Percentiles rank a stretch among this genome's conserved stretches.
These are phyloP conservation scores for Apophysomyces sp. DNA, from an alignment of 371 early-diverging fungal species.

Conservation along the genomic window DNA sequence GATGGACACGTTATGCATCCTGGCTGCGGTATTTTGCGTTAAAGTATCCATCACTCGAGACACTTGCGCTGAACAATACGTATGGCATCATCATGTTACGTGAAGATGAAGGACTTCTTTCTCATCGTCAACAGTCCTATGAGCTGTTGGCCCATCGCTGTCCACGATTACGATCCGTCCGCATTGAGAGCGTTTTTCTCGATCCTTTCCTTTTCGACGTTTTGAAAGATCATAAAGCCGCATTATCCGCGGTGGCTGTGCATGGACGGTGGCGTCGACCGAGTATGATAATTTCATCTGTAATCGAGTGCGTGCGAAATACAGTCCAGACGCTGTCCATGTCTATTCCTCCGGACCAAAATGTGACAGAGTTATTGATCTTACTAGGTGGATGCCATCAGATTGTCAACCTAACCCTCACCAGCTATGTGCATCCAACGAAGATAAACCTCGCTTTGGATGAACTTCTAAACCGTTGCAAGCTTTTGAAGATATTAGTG, in stretches of 20 bases:
- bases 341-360: background rate
- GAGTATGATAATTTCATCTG: background rate
- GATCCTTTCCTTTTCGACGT: background rate
- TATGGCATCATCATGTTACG: background rate
- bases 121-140: background rate
- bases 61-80: background rate
- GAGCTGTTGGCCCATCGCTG: background rate
- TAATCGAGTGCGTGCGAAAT: background rate
- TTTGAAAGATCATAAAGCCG: background rate
- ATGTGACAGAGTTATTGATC: background rate
- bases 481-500: background rate
- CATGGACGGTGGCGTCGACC: background rate
- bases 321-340: background rate
- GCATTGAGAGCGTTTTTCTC: background rate
- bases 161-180: background rate
- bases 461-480: background rate
- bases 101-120: background rate
- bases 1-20: background rate
- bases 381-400: background rate
- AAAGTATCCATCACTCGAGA: background rate
- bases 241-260: background rate
- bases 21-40: background rate
- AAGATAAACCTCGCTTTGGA: background rate
- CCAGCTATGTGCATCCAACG: background rate
- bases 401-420: background rate